Evolutionary conservation across 2,329 filamentous ascomycete genomes (phyloP).

Genomic region (Colletotrichum siamense): DNA sequence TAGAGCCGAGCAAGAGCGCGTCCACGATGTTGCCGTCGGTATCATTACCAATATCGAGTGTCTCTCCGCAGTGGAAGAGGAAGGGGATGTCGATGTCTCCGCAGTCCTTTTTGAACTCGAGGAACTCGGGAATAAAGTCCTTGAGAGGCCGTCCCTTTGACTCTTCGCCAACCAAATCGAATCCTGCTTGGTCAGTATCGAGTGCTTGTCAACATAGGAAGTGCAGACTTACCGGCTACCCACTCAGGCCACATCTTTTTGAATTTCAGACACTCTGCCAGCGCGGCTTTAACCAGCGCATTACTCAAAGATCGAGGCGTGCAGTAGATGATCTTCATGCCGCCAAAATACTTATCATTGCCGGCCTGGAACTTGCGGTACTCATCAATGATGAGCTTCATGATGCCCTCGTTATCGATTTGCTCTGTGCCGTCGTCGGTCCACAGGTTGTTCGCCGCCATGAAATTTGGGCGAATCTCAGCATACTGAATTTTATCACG

Average conservation of each 20-base stretch:
- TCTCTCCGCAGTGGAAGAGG: slow-evolving; percentile 80
- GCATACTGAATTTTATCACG: slow-evolving; percentile 73
- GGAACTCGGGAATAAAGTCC: slow-evolving; percentile 59
- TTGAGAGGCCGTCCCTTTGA: slow-evolving; percentile 63
- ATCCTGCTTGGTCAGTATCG: slow-evolving; percentile 49
- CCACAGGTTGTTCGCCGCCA: slow-evolving; percentile 67
- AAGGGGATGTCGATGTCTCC: slow-evolving; percentile 67
- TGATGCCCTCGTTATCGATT: slow-evolving; percentile 63
- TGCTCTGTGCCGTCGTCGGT: slow-evolving; percentile 57
- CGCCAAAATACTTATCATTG: slow-evolving; percentile 56
- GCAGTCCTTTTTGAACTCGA: slow-evolving; percentile 62
- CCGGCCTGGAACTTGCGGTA: slow-evolving; percentile 52
- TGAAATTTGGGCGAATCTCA: slow-evolving; percentile 73
- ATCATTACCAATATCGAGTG: slow-evolving; percentile 68
- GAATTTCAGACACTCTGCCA: slow-evolving; percentile 66
- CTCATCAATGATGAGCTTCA: slow-evolving; percentile 64
- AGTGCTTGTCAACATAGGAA: neutral
- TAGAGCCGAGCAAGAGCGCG: slow-evolving; percentile 68
- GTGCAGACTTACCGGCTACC: slow-evolving; percentile 63
- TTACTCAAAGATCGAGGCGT: slow-evolving; percentile 66
- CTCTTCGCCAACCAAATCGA: slow-evolving; percentile 75
- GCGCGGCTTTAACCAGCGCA: slow-evolving; percentile 51
- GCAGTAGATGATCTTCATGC: slow-evolving; percentile 75
- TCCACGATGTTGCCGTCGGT: slow-evolving; percentile 74
- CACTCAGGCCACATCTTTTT: slow-evolving; percentile 62